Conservation (phyloP, 75 land plant species). For the Cupressus sempervirens region DNA sequence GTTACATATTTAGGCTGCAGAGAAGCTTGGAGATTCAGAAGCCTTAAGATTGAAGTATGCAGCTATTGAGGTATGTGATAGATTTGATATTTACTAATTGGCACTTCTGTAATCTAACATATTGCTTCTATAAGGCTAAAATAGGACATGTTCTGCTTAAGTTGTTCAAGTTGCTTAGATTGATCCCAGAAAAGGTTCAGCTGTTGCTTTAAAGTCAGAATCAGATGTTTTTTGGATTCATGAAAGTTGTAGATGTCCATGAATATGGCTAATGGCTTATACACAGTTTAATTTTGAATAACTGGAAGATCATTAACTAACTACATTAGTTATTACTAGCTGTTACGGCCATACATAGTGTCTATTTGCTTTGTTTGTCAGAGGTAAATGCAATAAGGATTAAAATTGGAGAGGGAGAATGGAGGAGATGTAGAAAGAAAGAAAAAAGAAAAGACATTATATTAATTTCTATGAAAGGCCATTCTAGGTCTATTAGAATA, state of each 20-base stretch:
- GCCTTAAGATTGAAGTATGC: constrained; percentile 13
- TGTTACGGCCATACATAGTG: neutral
- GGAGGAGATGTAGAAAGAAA: too few species aligned
- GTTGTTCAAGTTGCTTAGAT: neutral
- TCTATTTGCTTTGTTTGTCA: too few species aligned
- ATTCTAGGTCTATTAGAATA: too few species aligned
- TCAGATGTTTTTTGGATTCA: neutral
- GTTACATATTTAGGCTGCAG: constrained; percentile 12
- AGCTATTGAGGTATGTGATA: constrained; percentile 18
- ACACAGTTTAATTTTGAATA: neutral
- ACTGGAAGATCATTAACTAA: neutral
- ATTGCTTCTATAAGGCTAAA: neutral
- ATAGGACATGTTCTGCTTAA: neutral
- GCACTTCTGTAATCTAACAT: neutral
- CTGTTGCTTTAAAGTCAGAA: neutral
- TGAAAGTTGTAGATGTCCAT: neutral
- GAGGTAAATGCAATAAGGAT: neutral
- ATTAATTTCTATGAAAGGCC: too few species aligned
- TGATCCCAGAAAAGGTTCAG: neutral
- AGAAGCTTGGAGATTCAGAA: constrained; percentile 11
- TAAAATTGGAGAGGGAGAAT: neutral
- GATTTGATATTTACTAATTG: neutral
- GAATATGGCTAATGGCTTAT: neutral
- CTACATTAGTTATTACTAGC: neutral
- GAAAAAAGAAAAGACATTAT: too few species aligned